phyloP scores from a whole-genome alignment of 1,284 basidiomycete genomes.

The Filobasidium uniguttulatum region DNA sequence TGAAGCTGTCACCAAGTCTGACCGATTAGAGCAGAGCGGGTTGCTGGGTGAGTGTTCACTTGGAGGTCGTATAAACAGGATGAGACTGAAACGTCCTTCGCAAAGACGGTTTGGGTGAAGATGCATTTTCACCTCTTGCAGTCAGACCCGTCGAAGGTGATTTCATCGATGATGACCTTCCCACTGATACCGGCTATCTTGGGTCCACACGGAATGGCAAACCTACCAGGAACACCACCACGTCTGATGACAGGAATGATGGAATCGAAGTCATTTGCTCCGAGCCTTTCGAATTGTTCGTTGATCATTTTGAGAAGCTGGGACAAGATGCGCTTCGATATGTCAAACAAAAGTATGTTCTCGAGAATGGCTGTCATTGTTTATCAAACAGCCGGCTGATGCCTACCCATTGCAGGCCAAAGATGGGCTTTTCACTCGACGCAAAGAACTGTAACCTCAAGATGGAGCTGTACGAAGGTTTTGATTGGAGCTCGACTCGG shows the following conservation, averaged over 20 bases:
- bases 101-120: conserved; percentile 70
- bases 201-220: conserved; percentile 52
- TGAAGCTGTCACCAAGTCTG: too few relatives aligned
- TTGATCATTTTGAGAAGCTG: conserved; percentile 59
- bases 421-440: conserved; percentile 35
- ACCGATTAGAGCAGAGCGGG: too few relatives aligned
- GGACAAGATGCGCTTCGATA: neutral
- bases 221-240: conserved; percentile 32
- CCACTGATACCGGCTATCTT: conserved; percentile 73
- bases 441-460: conserved; percentile 47
- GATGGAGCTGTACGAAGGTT: conserved; percentile 73
- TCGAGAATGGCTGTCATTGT: too few relatives aligned
- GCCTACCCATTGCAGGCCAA: conserved; percentile 17
- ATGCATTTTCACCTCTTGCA: conserved; percentile 60
- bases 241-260: conserved; percentile 46
- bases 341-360: conserved; percentile 15
- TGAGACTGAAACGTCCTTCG: too few relatives aligned
- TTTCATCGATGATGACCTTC: conserved; percentile 81
- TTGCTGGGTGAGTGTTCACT: too few relatives aligned
- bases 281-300: conserved; percentile 45
- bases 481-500: conserved; percentile 80
- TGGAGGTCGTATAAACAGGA: too few relatives aligned
- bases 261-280: conserved; percentile 55
- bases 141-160: conserved; percentile 57
- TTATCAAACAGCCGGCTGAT: too few relatives aligned